Evolutionary conservation across 2,329 filamentous ascomycete genomes (phyloP).

Genomic region (Volutella citrinella): DNA sequence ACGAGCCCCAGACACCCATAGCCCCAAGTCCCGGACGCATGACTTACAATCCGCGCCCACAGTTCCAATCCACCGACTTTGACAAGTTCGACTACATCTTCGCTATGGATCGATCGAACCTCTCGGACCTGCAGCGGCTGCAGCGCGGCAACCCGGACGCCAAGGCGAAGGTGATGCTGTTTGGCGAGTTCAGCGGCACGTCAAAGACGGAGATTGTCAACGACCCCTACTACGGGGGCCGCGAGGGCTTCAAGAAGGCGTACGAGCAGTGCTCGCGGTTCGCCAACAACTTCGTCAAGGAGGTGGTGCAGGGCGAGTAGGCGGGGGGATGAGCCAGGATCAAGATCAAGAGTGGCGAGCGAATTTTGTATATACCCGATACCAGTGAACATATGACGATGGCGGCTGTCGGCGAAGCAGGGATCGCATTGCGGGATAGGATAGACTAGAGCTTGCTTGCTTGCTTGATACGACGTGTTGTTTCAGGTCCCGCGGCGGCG

Average conservation of each 20-base stretch:
- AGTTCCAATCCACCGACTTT: slow-evolving; percentile 68
- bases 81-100: slow-evolving; percentile 87
- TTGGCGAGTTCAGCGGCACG: slow-evolving; percentile 75
- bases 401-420: no score
- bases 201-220: slow-evolving; percentile 66
- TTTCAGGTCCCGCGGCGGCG: no score
- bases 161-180: slow-evolving; percentile 71
- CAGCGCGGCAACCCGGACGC: slow-evolving; percentile 54
- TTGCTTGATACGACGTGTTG: no score
- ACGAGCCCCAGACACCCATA: neutral
- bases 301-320: slow-evolving; percentile 36
- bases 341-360: no score
- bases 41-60: slow-evolving; percentile 7
- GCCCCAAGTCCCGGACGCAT: neutral
- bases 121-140: slow-evolving; percentile 64
- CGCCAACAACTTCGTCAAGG: slow-evolving; percentile 69
- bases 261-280: slow-evolving; percentile 81
- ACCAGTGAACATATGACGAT: no score
- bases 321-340: neutral
- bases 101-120: slow-evolving; percentile 87
- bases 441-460: no score
- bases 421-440: no score
- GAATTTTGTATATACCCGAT: no score
- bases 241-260: slow-evolving; percentile 77
- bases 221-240: slow-evolving; percentile 92